Conservation (phyloP, 1,284 basidiomycete genomes). For the Ustilago xerochloae region DNA sequence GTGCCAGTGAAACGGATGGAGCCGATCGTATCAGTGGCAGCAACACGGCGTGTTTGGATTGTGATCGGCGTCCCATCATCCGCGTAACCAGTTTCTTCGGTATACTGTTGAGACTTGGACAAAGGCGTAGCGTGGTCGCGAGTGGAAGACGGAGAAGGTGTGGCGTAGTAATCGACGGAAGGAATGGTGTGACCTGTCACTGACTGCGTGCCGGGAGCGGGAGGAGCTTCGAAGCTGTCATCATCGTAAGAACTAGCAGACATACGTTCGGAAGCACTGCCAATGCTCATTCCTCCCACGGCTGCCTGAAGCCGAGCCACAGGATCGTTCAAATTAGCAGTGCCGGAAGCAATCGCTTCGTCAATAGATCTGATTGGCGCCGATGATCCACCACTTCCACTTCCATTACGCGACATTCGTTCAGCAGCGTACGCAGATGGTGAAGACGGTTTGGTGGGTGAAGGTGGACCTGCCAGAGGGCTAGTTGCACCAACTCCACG, state of each 20-base stretch:
- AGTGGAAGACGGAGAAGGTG: slow-evolving; percentile 22
- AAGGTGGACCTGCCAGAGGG: slow-evolving; percentile 11
- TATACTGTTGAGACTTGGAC: slow-evolving; percentile 23
- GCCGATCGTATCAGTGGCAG: slow-evolving; percentile 47
- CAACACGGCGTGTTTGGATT: slow-evolving; percentile 44
- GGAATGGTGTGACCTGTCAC: slow-evolving; percentile 11
- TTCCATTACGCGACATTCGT: neutral
- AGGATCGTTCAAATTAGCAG: slow-evolving; percentile 25
- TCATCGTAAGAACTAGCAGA: neutral
- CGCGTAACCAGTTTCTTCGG: slow-evolving; percentile 20
- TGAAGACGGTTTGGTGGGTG: slow-evolving; percentile 19
- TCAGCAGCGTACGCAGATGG: slow-evolving; percentile 3
- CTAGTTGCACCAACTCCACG: slow-evolving; percentile 14
- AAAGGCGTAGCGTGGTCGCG: slow-evolving; percentile 6
- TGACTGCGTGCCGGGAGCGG: neutral
- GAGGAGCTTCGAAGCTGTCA: neutral
- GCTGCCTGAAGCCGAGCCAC: slow-evolving; percentile 31
- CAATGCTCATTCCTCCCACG: slow-evolving; percentile 27
- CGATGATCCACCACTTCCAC: slow-evolving; percentile 3
- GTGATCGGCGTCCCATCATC: slow-evolving; percentile 42
- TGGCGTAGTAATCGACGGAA: slow-evolving; percentile 41
- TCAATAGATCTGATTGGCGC: slow-evolving; percentile 43
- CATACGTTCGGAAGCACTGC: neutral
- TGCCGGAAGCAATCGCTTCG: slow-evolving; percentile 38
- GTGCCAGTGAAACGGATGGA: slow-evolving; percentile 34